Conservation (phyloP, 139 green algal genomes). For the Mesostigma viride region DNA sequence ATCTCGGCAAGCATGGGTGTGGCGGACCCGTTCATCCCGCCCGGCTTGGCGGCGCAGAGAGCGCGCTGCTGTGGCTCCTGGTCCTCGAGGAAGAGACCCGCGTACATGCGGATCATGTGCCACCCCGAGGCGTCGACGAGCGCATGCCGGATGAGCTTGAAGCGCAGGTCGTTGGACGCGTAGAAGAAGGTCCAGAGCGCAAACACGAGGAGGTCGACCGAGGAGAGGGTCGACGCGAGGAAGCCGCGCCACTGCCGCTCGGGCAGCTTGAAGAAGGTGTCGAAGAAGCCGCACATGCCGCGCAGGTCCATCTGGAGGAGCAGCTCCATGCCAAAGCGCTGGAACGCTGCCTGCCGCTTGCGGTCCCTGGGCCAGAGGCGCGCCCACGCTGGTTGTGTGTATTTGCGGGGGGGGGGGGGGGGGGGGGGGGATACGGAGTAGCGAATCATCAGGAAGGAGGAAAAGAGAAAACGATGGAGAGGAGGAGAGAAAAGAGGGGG, state of each 20-base stretch:
- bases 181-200: conserved; percentile 70
- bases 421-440: too few relatives aligned
- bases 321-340: conserved; percentile 40
- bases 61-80: too few relatives aligned
- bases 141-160: conserved; percentile 64
- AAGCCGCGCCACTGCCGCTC: conserved; percentile 78
- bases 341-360: conserved; percentile 27
- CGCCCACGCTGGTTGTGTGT: conserved; percentile 34
- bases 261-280: conserved; percentile 84
- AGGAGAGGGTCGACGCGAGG: conserved; percentile 62
- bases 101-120: background rate
- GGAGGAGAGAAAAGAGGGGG: too few relatives aligned
- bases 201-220: conserved; percentile 77
- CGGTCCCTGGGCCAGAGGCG: conserved; percentile 30
- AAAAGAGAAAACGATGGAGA: too few relatives aligned
- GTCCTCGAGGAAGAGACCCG: too few relatives aligned
- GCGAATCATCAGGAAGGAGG: too few relatives aligned
- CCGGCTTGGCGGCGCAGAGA: too few relatives aligned
- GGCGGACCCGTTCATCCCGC: too few relatives aligned
- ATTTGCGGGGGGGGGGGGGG: too few relatives aligned
- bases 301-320: conserved; percentile 36
- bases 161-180: conserved; percentile 64
- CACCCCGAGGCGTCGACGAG: conserved; percentile 5
- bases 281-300: conserved; percentile 86
- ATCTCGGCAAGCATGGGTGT: too few relatives aligned